Evolutionary conservation across 208 protist species (phyloP).

Genomic region (Leishmania mexicana): DNA sequence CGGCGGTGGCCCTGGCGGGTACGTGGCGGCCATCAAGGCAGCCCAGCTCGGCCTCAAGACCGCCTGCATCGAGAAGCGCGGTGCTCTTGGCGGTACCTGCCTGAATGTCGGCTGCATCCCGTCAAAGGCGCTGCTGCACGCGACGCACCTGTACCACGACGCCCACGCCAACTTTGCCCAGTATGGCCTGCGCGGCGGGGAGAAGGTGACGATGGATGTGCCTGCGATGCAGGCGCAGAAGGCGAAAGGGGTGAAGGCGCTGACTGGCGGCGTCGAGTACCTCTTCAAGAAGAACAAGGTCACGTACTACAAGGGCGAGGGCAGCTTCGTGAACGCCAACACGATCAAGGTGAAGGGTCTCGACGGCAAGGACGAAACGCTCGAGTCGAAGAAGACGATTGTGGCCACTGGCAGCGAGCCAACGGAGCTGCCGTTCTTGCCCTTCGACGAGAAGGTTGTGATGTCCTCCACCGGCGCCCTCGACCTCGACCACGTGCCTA

Average conservation of each 20-base stretch:
- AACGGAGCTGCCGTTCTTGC: conserved; percentile 91
- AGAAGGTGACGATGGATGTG: conserved; percentile 94
- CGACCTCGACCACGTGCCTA: conserved; percentile 94
- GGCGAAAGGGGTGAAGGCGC: conserved; percentile 93
- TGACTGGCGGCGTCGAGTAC: conserved; percentile 98
- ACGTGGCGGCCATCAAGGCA: conserved; percentile 99
- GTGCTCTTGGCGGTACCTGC: conserved; percentile 98
- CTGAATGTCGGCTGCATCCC: conserved; percentile 99
- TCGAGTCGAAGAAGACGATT: conserved; percentile 97
- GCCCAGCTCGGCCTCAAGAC: conserved; percentile 99
- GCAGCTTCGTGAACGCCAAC: conserved; percentile 77
- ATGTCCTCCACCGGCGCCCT: conserved; percentile 98
- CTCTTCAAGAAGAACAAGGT: conserved; percentile 99
- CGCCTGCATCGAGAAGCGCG: conserved; percentile 98
- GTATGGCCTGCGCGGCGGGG: conserved; percentile 89
- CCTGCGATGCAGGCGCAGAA: conserved; percentile 97
- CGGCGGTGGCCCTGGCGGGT: conserved; percentile 99
- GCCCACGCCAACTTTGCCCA: conserved; percentile 94
- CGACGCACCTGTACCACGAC: conserved; percentile 98
- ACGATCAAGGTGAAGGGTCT: conserved; percentile 79
- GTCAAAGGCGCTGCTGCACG: conserved; percentile 99
- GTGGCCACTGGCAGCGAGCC: conserved; percentile 99
- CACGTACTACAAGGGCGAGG: conserved; percentile 96
- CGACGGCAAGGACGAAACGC: conserved; percentile 90
- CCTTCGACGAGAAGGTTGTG: conserved; percentile 98